These are phyloP conservation scores for Orychophragmus violaceus DNA, from an alignment of 345 rosid genomes.

Conservation along the genomic window DNA sequence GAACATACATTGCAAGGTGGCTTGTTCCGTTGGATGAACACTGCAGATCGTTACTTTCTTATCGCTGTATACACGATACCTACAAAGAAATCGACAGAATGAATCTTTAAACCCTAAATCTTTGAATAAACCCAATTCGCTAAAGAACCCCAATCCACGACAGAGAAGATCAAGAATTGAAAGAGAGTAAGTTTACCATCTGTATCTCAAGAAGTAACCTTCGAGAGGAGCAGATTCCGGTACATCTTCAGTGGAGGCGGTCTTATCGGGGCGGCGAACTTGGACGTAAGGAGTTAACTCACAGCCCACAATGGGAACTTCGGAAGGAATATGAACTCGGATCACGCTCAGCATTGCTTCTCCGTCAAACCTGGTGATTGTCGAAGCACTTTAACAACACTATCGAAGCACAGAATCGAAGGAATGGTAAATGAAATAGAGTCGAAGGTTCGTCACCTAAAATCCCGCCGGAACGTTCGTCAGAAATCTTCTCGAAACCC, in stretches of 20 bases:
- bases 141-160: neutral
- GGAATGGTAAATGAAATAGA: constrained; percentile 14
- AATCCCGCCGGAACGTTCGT: constrained; percentile 41
- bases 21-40: constrained; percentile 92
- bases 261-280: constrained; percentile 68
- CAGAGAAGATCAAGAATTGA: neutral
- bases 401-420: constrained; percentile 24
- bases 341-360: constrained; percentile 96
- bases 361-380: constrained; percentile 30
- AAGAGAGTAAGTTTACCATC: constrained; percentile 65
- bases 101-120: neutral
- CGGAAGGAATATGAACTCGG: constrained; percentile 95
- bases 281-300: constrained; percentile 95
- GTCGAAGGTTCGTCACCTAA: constrained; percentile 42
- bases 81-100: constrained; percentile 26
- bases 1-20: constrained; percentile 86
- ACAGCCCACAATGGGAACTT: constrained; percentile 96
- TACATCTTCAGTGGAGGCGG: constrained; percentile 62
- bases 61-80: constrained; percentile 96
- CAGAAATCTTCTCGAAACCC: constrained; percentile 15
- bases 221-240: constrained; percentile 82
- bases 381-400: constrained; percentile 33
- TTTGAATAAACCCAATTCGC: neutral
- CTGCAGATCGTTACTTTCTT: constrained; percentile 86
- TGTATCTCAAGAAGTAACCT: constrained; percentile 79